phyloP scores from a whole-genome alignment of 108 stramenopile genomes.

The Cyclotella baltica region DNA sequence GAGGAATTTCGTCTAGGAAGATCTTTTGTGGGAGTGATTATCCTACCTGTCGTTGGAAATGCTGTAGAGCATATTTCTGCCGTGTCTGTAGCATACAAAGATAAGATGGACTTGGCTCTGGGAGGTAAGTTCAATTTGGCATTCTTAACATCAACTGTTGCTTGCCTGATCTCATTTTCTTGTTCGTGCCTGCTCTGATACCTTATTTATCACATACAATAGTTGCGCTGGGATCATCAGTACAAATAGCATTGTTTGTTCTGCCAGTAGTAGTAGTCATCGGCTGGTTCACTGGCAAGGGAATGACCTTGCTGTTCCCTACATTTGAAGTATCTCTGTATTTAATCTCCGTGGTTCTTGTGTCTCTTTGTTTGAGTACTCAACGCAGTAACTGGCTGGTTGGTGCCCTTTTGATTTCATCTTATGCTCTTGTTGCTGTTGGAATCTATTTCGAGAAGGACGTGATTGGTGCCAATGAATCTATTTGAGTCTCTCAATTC shows the following conservation, averaged over 20 bases:
- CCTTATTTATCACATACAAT: neutral
- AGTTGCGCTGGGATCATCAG: slow-evolving; percentile 89
- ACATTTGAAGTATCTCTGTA: slow-evolving; percentile 85
- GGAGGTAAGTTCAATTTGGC: slow-evolving; percentile 59
- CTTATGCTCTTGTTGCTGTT: slow-evolving; percentile 86
- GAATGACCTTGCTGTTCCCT: slow-evolving; percentile 94
- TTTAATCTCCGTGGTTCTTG: slow-evolving; percentile 76
- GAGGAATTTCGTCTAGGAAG: slow-evolving; percentile 72
- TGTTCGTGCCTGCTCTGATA: neutral
- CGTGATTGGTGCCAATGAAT: neutral
- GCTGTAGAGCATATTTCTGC: slow-evolving; percentile 94
- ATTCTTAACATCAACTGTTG: neutral
- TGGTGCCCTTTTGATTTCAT: slow-evolving; percentile 86
- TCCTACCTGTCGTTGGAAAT: slow-evolving; percentile 94
- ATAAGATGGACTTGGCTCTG: slow-evolving; percentile 94
- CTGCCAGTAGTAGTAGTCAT: slow-evolving; percentile 88
- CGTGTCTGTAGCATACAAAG: slow-evolving; percentile 93
- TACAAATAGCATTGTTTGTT: slow-evolving; percentile 92
- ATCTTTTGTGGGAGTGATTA: slow-evolving; percentile 92
- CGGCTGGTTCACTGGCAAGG: slow-evolving; percentile 79
- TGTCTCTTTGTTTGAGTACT: slow-evolving; percentile 64
- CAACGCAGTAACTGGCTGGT: slow-evolving; percentile 91
- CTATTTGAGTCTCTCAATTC: too few species aligned
- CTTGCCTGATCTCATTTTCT: slow-evolving; percentile 1
- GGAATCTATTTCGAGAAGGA: slow-evolving; percentile 88